Evolutionary conservation across 768 basidiomycete genomes (phyloP), one percentile per base, ranked within the genome.

Genomic region (Fomitopsis pulvina): DNA sequence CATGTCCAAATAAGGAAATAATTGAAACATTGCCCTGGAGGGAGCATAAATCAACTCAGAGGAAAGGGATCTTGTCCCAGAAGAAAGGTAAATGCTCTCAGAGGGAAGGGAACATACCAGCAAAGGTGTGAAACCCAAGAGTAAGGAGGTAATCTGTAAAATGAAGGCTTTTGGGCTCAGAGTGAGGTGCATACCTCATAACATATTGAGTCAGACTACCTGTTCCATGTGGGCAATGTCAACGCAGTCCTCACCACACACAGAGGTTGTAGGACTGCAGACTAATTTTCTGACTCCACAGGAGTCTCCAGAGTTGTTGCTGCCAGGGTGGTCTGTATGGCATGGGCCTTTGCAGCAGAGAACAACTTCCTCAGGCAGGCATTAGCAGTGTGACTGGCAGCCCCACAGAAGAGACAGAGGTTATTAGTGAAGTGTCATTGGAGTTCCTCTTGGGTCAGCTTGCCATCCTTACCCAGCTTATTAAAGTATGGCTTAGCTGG

Each of bases 401-500:
- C 44, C 3, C 67, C 65, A 42, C 71, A 73, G 47, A 71, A 72
- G 18, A 64, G 46, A 54, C 70, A 73, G 2, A 73, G 60, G 18
- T 57, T 55, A 0, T 65, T 39, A 9, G 57, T 54, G 16, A 44
- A 28, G 26, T 60, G 62, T n/a, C 52, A 53, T 18, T 65, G 54
- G 0, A 50, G 39, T 53, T 70, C 68, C 2, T 57, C 60, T 2
- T 52, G 26, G 0, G 66, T 62, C 43, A 72, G 58, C 6, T 45
- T 45, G 25, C 45, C 45, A 18, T 45, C 29, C 29, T 45, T 45
- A 25, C 29, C 45, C 26, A 29, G 45, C 24, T 25, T 32, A 28
- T 45, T 21, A 28, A 27, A 9, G 26, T 25, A 45, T 4, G 45
- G 6, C 9, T 25, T 26, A 20, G 45, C 24, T 7, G 45, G 8